Evolutionary conservation across 306 rosid species (phyloP), one percentile per base, ranked within the genome.

Genomic region (Pueraria montana): DNA sequence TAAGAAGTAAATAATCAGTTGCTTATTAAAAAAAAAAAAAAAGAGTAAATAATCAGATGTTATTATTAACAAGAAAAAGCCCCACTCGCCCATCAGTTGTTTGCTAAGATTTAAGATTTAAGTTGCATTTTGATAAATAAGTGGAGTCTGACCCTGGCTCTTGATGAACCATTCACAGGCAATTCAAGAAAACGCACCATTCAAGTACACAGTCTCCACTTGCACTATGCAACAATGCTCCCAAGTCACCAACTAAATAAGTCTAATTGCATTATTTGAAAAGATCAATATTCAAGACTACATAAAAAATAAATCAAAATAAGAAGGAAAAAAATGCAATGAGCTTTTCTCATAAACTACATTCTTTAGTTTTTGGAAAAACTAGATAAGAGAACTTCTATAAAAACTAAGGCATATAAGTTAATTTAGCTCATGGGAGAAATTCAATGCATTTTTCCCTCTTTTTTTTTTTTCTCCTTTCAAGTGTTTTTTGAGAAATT

Each of bases 231-330:
- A 38, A 45, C n/a, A 61, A 59, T 61, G 40, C 2, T 8, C 30
- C 50, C 38, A 72, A 16, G 24, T 36, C 74, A 36, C 50, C 66
- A 27, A 56, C 64, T 16, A 38, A 62, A 34, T 23, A 62, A 64
- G 75, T 24, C 13, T 23, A 11, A 24, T 64, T 52, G 69, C 45
- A 17, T 46, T 16, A 64, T 16, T 62, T n/a, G 42, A 81, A 83
- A 59, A 67, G 32, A 50, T 40, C 6, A 58, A 24, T 8, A 30
- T 30, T 16, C 43, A 36, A 49, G 17, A 62, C 20, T 58, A 9
- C 65, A 58, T 23, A 38, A 26, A 24, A 61, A 17, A 3, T 48
- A 48, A 13, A 48, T 48, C 3, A 43, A 43, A n/a, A n/a, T n/a
- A n/a, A n/a, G n/a, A n/a, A n/a, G n/a, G n/a, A 4, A 4, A 34